Conservation (phyloP, 23 red algal genomes). For the Cyanidiococcus yangmingshanensis region DNA sequence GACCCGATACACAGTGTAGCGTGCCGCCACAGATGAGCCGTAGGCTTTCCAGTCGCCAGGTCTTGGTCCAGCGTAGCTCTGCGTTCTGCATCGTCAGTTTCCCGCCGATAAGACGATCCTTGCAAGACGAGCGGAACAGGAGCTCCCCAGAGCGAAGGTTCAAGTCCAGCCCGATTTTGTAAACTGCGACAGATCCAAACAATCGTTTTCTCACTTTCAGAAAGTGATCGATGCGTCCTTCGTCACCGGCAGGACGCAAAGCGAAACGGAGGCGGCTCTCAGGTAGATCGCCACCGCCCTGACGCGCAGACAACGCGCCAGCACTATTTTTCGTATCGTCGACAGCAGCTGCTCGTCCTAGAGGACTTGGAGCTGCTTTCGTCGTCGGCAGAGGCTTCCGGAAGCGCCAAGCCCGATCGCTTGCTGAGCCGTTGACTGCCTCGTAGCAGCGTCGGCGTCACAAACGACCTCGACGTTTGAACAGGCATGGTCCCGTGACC, state of each 20-base stretch:
- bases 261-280: background rate
- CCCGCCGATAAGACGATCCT: constrained; percentile 1
- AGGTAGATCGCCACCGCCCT: background rate
- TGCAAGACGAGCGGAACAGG: background rate
- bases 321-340: too few relatives aligned
- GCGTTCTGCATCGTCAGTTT: background rate
- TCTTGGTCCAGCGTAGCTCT: background rate
- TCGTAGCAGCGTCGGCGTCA: background rate
- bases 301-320: too few relatives aligned
- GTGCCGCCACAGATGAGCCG: background rate
- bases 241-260: background rate
- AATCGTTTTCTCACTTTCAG: constrained; percentile 10
- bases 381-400: too few relatives aligned
- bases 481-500: too few relatives aligned
- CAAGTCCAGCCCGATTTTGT: constrained; percentile 6
- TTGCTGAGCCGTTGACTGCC: background rate
- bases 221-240: background rate
- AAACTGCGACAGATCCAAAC: background rate
- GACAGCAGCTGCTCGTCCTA: too few relatives aligned
- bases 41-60: background rate
- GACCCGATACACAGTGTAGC: background rate
- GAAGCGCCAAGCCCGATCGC: too few relatives aligned
- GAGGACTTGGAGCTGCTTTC: too few relatives aligned
- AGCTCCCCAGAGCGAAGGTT: background rate
- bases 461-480: background rate